These are phyloP conservation scores for Cryoendolithus antarcticus DNA, from an alignment of 2,329 filamentous ascomycete genomes.

Conservation along the genomic window DNA sequence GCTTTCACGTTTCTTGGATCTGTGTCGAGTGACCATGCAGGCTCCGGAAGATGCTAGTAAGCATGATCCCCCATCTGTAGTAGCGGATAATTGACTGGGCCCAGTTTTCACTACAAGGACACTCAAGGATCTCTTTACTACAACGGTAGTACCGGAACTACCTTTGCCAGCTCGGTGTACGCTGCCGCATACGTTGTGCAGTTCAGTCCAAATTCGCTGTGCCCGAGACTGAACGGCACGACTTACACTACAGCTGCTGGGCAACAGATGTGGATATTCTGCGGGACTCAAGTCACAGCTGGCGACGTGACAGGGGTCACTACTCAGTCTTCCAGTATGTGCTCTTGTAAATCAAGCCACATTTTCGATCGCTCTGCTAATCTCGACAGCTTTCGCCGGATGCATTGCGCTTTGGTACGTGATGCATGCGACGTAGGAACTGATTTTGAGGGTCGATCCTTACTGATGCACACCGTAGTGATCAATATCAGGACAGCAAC, in stretches of 20 bases:
- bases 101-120: too few relatives aligned
- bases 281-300: too few relatives aligned
- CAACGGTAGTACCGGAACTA: neutral
- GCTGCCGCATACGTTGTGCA: slow-evolving; percentile 4
- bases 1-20: slow-evolving; percentile 1
- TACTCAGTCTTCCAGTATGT: too few relatives aligned
- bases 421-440: too few relatives aligned
- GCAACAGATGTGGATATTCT: too few relatives aligned
- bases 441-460: too few relatives aligned
- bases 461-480: too few relatives aligned
- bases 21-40: neutral
- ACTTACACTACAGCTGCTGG: neutral
- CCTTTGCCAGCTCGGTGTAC: neutral
- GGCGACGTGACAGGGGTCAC: too few relatives aligned
- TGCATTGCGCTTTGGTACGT: neutral
- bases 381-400: neutral
- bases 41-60: slow-evolving; percentile 3
- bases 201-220: slow-evolving; percentile 2
- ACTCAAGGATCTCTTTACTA: slow-evolving; percentile 1
- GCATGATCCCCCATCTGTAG: too few relatives aligned
- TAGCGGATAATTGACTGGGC: too few relatives aligned
- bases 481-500: neutral
- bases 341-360: too few relatives aligned
- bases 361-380: too few relatives aligned
- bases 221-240: slow-evolving; percentile 1